These are phyloP conservation scores for Komagataella ulmi DNA, from an alignment of 805 yeast species.

Conservation along the genomic window DNA sequence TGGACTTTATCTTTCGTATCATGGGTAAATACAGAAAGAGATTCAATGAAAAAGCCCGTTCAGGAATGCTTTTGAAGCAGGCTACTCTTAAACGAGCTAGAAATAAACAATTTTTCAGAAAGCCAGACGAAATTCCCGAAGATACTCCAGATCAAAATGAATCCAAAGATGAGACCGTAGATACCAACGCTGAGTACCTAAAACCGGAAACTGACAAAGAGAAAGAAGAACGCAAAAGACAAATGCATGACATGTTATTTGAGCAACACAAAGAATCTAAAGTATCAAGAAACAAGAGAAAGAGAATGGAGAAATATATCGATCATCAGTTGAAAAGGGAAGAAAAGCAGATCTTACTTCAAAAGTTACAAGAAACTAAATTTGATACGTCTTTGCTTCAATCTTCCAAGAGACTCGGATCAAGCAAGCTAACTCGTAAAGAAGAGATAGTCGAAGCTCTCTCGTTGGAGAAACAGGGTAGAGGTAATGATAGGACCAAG, in stretches of 20 bases:
- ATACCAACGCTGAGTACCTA: conserved; percentile 39
- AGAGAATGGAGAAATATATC: conserved; percentile 81
- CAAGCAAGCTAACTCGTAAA: conserved; percentile 51
- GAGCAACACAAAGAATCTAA: conserved; percentile 53
- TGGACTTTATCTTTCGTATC: not conserved
- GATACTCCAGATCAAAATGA: conserved; percentile 5
- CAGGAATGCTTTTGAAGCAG: conserved; percentile 75
- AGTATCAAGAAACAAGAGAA: conserved; percentile 54
- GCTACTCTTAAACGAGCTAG: conserved; percentile 53
- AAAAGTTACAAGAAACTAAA: conserved; percentile 53
- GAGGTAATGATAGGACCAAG: conserved; percentile 46
- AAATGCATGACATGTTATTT: conserved; percentile 42
- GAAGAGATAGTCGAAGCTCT: conserved; percentile 69
- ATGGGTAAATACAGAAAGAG: conserved; percentile 80
- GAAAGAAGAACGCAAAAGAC: conserved; percentile 48
- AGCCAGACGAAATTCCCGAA: conserved; percentile 23
- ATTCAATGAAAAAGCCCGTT: conserved; percentile 74
- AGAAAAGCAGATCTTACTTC: conserved; percentile 67
- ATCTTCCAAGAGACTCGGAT: conserved; percentile 70
- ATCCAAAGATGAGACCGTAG: conserved; percentile 7
- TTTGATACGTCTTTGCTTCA: conserved; percentile 61
- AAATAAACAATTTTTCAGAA: conserved; percentile 53
- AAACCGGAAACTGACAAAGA: conserved; percentile 56
- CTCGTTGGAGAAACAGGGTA: conserved; percentile 57
- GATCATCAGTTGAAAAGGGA: conserved; percentile 84